A percentile compares a stretch with the other conserved stretches of the same genome.
phyloP scores from a whole-genome alignment of 495 filamentous ascomycete genomes.

The Sporormia fimetaria region DNA sequence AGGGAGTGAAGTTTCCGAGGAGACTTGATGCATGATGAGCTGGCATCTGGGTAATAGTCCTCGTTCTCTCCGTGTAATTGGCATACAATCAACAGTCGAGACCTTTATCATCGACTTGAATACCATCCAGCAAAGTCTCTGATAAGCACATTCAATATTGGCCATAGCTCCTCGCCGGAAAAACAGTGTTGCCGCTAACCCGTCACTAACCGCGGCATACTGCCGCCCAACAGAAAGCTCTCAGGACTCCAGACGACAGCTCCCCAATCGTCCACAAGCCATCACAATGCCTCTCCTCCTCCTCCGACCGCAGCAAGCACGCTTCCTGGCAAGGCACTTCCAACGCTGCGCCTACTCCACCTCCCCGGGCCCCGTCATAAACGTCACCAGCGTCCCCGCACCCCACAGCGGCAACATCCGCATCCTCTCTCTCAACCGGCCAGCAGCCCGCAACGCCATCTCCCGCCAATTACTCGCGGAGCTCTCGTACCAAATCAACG shows the following conservation, averaged over 20 bases:
- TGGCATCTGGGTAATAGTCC: not conserved
- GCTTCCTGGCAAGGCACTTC: not conserved
- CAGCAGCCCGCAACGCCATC: slow-evolving; percentile 77
- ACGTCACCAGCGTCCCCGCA: slow-evolving; percentile 59
- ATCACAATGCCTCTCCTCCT: not conserved
- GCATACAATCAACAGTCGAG: too few relatives aligned
- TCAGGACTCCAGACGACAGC: too few relatives aligned
- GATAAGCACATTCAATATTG: too few relatives aligned
- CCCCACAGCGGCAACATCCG: slow-evolving; percentile 75
- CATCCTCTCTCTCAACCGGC: slow-evolving; percentile 76
- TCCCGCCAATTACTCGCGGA: slow-evolving; percentile 62
- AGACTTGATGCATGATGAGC: too few relatives aligned
- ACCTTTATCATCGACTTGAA: too few relatives aligned
- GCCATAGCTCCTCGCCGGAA: too few relatives aligned
- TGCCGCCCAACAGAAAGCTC: too few relatives aligned
- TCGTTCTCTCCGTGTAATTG: too few relatives aligned
- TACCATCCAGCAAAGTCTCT: too few relatives aligned
- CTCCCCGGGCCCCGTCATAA: slow-evolving; percentile 45
- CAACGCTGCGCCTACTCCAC: slow-evolving; percentile 26
- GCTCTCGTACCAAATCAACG: slow-evolving; percentile 56
- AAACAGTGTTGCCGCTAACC: too few relatives aligned
- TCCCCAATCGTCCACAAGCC: slow-evolving; percentile 1
- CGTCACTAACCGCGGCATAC: too few relatives aligned
- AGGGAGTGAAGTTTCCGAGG: too few relatives aligned
- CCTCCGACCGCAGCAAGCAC: not conserved